A percentile compares a stretch with the other conserved stretches of the same genome.
phyloP scores from a whole-genome alignment of 768 basidiomycete genomes.

The Hypholoma fasciculare region DNA sequence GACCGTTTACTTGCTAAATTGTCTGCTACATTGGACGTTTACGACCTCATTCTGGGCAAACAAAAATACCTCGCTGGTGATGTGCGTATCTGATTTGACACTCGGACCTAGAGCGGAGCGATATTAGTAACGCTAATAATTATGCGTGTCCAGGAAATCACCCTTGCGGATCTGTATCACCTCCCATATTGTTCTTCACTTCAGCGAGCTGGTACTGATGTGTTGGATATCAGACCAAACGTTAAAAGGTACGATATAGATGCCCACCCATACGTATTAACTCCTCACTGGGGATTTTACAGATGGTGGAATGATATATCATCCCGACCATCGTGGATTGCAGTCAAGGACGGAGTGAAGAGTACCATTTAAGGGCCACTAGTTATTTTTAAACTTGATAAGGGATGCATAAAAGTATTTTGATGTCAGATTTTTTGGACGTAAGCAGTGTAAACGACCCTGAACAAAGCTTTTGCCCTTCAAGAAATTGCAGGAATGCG shows the following conservation, averaged over 20 bases:
- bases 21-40: neutral
- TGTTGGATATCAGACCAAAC: neutral
- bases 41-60: neutral
- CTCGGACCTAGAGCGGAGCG: too few relatives aligned
- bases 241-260: neutral
- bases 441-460: too few relatives aligned
- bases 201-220: neutral
- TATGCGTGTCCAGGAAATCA: neutral
- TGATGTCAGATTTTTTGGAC: too few relatives aligned
- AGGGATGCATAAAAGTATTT: too few relatives aligned
- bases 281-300: neutral
- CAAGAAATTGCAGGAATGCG: too few relatives aligned
- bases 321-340: neutral
- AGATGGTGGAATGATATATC: neutral
- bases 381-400: too few relatives aligned
- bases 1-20: neutral
- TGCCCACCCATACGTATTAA: neutral
- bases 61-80: neutral
- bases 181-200: neutral
- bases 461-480: too few relatives aligned
- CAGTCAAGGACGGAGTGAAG: neutral
- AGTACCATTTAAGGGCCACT: neutral
- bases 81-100: neutral
- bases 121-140: neutral
- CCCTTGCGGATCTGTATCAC: neutral